Conservation (phyloP, 2,329 filamentous ascomycete species). For the Coniochaeta sp. region DNA sequence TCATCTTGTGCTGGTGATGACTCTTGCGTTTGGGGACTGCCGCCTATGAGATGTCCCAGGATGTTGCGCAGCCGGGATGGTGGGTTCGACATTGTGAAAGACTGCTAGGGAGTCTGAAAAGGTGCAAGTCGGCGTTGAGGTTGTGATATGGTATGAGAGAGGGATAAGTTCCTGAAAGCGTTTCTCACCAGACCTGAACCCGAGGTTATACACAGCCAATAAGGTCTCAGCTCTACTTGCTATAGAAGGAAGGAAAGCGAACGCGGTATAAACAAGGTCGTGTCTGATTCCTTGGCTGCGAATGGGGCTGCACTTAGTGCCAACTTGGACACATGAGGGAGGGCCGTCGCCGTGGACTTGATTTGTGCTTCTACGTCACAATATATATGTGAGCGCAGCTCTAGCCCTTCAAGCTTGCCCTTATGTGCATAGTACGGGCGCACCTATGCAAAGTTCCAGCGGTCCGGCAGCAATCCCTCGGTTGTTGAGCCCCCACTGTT, state of each 20-base stretch:
- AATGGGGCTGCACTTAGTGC: background rate
- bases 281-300: background rate
- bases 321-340: background rate
- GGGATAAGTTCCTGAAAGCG: background rate
- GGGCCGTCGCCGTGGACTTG: background rate
- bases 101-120: background rate
- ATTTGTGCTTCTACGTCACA: background rate
- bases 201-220: background rate
- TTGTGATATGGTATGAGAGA: background rate
- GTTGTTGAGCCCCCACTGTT: background rate
- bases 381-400: background rate
- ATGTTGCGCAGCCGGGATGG: constrained; percentile 15
- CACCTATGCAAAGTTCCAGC: background rate
- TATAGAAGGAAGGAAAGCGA: background rate
- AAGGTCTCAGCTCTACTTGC: background rate
- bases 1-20: constrained; percentile 9
- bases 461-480: background rate
- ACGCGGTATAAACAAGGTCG: background rate
- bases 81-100: constrained; percentile 11
- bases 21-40: constrained; percentile 15
- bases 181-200: background rate
- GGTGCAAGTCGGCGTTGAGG: background rate
- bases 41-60: constrained; percentile 17
- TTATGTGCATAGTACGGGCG: background rate
- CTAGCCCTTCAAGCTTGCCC: background rate